phyloP scores from a whole-genome alignment of 2,329 filamentous ascomycete genomes.

The Penicillium sp. region DNA sequence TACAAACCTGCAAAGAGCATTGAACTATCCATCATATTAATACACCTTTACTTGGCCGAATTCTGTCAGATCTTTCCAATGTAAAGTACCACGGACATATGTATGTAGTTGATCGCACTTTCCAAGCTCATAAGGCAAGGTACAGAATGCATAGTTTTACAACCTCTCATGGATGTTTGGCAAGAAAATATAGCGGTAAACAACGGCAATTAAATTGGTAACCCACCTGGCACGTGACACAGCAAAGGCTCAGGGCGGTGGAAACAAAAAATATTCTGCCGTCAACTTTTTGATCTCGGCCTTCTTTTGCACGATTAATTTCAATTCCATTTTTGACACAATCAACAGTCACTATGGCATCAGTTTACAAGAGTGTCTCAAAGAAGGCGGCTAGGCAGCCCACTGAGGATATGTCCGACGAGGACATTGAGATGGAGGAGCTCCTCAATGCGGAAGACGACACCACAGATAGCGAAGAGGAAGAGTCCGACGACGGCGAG shows the following conservation, averaged over 20 bases:
- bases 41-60: background rate
- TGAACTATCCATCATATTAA: background rate
- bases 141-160: no score
- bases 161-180: background rate
- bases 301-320: constrained; percentile 15
- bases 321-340: constrained; percentile 13
- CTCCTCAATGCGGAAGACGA: constrained; percentile 37
- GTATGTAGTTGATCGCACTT: no score
- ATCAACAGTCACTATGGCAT: constrained; percentile 55
- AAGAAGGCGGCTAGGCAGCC: constrained; percentile 52
- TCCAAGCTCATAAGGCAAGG: no score
- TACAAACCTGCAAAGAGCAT: constrained; percentile 45
- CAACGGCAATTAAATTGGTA: background rate
- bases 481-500: constrained; percentile 29
- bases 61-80: background rate
- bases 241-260: constrained; percentile 25
- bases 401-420: constrained; percentile 51
- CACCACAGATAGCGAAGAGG: constrained; percentile 40
- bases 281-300: constrained; percentile 31
- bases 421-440: constrained; percentile 41
- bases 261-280: constrained; percentile 40
- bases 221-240: constrained; percentile 22
- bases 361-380: constrained; percentile 72
- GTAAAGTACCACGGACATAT: no score
- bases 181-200: background rate